Conservation (phyloP, 129 eudicot genomes). For the Logfia minima region DNA sequence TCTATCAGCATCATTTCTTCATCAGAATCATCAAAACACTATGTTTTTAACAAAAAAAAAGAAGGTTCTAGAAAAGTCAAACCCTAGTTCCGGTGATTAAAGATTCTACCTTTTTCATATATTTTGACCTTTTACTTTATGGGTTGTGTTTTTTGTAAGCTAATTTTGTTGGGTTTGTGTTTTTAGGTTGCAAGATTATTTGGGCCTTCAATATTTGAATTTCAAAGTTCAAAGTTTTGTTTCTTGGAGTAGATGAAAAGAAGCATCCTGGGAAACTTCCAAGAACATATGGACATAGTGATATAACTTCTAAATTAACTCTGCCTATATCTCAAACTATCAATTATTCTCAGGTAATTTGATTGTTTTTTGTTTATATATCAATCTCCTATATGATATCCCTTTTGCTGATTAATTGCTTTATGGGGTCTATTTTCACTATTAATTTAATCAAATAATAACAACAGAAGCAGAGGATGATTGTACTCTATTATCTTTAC, state of each 20-base stretch:
- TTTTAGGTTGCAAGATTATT: conserved; percentile 80
- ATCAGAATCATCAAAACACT: conserved; percentile 32
- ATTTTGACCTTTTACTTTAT: not conserved
- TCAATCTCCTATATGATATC: not conserved
- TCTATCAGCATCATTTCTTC: conserved; percentile 24
- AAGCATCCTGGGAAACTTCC: conserved; percentile 78
- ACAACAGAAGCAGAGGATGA: conserved; percentile 4
- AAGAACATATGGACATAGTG: conserved; percentile 90
- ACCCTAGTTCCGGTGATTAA: conserved; percentile 54
- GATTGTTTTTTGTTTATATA: not conserved
- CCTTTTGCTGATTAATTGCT: conserved; percentile 6
- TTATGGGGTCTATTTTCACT: not conserved
- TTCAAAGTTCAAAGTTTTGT: conserved; percentile 76
- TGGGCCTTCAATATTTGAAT: conserved; percentile 89
- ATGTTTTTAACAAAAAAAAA: conserved; percentile 45
- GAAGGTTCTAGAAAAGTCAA: conserved; percentile 34
- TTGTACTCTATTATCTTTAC: not conserved
- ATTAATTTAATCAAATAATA: not conserved
- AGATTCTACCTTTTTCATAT: not conserved
- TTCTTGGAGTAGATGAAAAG: conserved; percentile 79
- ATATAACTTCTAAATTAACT: conserved; percentile 77
- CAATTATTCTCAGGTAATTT: conserved; percentile 75
- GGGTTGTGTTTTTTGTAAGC: not conserved
- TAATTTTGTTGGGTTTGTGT: conserved; percentile 21
- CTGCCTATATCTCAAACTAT: conserved; percentile 86